Base-by-base conservation (phyloP, 495 filamentous ascomycete species). In the Podospora pseudocomata region DNA sequence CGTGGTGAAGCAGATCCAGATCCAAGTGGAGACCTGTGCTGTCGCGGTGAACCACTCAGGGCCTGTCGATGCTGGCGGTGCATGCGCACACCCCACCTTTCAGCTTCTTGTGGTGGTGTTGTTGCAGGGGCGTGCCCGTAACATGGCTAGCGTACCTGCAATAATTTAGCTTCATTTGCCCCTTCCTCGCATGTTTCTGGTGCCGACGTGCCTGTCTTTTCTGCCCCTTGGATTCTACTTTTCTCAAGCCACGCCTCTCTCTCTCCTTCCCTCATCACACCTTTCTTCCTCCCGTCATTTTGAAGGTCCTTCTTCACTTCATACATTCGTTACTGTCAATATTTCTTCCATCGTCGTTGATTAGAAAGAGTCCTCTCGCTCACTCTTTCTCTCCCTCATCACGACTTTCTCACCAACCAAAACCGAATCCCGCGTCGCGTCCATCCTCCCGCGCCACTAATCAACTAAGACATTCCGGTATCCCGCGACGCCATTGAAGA, bases 241-340 rank as follows among this genome's bases (percentile, higher is more conserved):
- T 63, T 32, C 34, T 63, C 68, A 72, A 76, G 70, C 70, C 76
- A 78, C 75, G 65, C 71, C 67, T 70, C 64, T 28, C 28, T 71
- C 69, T 72, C 70, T 32, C 30, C 7, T 32, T 32, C 67, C 67
- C 71, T 70, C 71, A 73, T 75, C 73, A 75, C 64, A 62, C 65
- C 70, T 62, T 68, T 68, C 69, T 20, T 20, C 61, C 28, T 18
- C 65, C 67, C 72, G 70, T 62, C 66, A 56, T 71, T 63, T 68
- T 71, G 71, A 69, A 63, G 61, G 32, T 23, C 32, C 60, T 64
- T 72, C 74, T 74, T 70, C 23, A 70, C 76, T 76, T 72, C 23
- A 70, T 74, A 65, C 76, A 76, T 70, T 78, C 76, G 76, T 78
- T 78, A 74, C 69, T 69, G 68, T 69, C 70, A 68, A 73, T 74